Evolutionary conservation across 2,329 filamentous ascomycete genomes (phyloP), one percentile per base, ranked within the genome.

Genomic region (Trichoderma breve): DNA sequence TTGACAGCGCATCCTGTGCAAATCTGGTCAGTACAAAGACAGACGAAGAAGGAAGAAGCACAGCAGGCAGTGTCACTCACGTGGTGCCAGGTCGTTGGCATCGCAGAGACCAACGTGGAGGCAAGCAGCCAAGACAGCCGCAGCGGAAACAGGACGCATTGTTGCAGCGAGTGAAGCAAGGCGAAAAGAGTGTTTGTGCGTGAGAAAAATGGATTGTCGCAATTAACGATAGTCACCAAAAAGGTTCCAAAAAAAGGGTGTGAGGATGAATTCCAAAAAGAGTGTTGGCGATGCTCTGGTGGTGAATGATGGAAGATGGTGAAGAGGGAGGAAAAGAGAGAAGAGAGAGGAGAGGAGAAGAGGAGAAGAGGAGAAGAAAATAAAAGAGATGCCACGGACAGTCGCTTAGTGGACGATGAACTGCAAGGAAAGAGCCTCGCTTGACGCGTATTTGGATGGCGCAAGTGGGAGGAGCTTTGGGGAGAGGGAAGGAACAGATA

Each of bases 221-320:
- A 71, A 73, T 77, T 78, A 79, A 79, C 76, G 78, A 79, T 79
- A 74, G 76, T 76, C 75, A 77, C 78, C 78, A 78, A 79, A 77
- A 78, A 71, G 68, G 75, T 76, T 79, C 79, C 78, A 81, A 82
- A 60, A 57, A 57, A 60, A 73, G 75, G 73, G 76, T 73, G 74
- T 71, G 57, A 60, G 32, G 57, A 60, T 60, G 57, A n/a, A 32
- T 60, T 73, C 77, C 73, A 75, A 74, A 73, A 76, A 62, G 24
- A 74, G 76, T 74, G 76, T 72, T 76, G 66, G 66, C 4, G 57
- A 69, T 62, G 66, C 14, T 69, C 18, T 53, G 66, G 74, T 73
- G 73, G 74, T 72, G 73, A 75, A 72, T 43, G 73, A 72, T 60
- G 65, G 62, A 51, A 51, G 74, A 74, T 74, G 71, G 73, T 57